phyloP scores from a whole-genome alignment of 1,139 yeast genomes.

The Debaryomycetaceae sp. region DNA sequence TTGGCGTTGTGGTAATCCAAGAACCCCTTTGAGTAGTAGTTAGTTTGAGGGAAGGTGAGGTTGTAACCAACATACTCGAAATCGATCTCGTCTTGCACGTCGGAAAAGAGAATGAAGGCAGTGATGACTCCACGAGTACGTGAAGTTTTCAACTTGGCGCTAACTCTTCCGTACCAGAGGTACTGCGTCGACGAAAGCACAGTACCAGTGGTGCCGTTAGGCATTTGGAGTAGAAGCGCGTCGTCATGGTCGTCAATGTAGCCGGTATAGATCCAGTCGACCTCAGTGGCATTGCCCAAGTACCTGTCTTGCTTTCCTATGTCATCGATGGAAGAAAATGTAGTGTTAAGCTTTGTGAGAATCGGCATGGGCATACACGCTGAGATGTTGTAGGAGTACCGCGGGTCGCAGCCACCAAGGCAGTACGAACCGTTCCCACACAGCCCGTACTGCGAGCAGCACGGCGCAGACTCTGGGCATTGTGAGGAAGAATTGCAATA shows the following conservation, averaged over 20 bases:
- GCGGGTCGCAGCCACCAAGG: conserved; percentile 77
- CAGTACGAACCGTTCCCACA: conserved; percentile 83
- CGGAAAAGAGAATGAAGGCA: conserved; percentile 80
- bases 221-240: conserved; percentile 71
- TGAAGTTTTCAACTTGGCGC: conserved; percentile 67
- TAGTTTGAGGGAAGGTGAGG: conserved; percentile 62
- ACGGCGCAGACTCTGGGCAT: conserved; percentile 72
- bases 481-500: conserved; percentile 45
- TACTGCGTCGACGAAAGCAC: conserved; percentile 76
- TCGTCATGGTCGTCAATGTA: conserved; percentile 51
- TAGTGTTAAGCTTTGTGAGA: conserved; percentile 29
- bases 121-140: conserved; percentile 78
- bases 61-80: conserved; percentile 79
- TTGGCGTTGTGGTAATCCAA: conserved; percentile 61
- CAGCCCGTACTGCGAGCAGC: conserved; percentile 80
- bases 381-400: conserved; percentile 53
- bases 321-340: conserved; percentile 31
- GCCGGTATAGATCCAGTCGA: conserved; percentile 77
- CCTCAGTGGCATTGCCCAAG: conserved; percentile 65
- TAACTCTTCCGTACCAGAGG: conserved; percentile 83
- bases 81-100: conserved; percentile 88
- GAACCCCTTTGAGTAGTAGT: conserved; percentile 73
- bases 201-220: conserved; percentile 70
- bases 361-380: conserved; percentile 68
- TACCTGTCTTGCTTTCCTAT: conserved; percentile 39